Conservation (phyloP, 805 yeast species). For the Suhomyces xylopsoci region DNA sequence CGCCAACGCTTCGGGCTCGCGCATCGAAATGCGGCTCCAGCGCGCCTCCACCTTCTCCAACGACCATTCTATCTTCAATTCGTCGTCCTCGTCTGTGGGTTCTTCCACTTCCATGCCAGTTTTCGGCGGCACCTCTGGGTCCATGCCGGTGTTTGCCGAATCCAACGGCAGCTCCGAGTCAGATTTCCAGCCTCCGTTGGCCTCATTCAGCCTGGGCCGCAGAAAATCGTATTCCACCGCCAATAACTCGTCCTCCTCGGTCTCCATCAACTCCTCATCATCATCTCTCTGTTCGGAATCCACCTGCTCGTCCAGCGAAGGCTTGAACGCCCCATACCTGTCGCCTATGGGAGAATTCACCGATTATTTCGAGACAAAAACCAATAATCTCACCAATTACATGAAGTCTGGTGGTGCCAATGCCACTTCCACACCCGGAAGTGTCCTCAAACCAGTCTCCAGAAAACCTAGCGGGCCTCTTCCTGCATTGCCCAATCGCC, state of each 20-base stretch:
- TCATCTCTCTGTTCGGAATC: conserved; percentile 28
- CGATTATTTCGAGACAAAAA: conserved; percentile 22
- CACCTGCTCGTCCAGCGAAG: conserved; percentile 29
- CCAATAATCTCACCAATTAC: conserved; percentile 6
- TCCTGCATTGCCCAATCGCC: conserved; percentile 6
- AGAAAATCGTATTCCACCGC: conserved; percentile 16
- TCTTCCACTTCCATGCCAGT: conserved; percentile 5
- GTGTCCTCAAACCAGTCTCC: conserved; percentile 3
- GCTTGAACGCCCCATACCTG: conserved; percentile 24
- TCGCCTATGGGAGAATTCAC: conserved; percentile 22
- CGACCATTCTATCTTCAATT: conserved; percentile 17
- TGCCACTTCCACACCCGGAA: conserved; percentile 7
- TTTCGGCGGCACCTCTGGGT: conserved; percentile 2
- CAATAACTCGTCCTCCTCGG: conserved; percentile 19
- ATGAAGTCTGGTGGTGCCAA: conserved; percentile 4
- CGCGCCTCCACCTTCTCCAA: conserved; percentile 27
- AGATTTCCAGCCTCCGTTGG: conserved; percentile 28
- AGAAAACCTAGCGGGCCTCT: conserved; percentile 2
- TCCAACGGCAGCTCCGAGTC: conserved; percentile 11
- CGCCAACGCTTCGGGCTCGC: conserved; percentile 5
- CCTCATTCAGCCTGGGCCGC: conserved; percentile 18
- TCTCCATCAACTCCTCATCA: conserved; percentile 28
- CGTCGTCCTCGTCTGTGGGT: conserved; percentile 5
- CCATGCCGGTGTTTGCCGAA: too few species aligned
- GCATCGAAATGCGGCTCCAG: conserved; percentile 12